phyloP scores from a whole-genome alignment of 23 red algal genomes.

The Agarophyton chilense region DNA sequence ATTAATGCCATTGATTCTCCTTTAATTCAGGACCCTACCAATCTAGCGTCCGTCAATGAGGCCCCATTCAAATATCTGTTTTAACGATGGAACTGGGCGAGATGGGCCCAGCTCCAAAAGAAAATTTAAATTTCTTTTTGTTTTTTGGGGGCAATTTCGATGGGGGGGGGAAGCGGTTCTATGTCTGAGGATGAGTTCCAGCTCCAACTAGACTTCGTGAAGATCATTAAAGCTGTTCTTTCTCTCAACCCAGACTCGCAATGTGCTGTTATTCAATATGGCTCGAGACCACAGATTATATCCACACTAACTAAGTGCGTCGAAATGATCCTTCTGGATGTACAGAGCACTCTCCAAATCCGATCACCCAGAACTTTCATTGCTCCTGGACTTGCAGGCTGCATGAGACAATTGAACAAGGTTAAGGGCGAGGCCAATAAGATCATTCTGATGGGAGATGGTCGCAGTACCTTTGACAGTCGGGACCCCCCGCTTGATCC shows the following conservation, averaged over 20 bases:
- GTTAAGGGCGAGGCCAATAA: conserved; percentile 7
- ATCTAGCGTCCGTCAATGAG: background rate
- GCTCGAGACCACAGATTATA: background rate
- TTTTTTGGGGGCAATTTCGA: too few species aligned
- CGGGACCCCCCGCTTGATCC: conserved; percentile 20
- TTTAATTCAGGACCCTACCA: background rate
- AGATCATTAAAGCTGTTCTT: conserved; percentile 4
- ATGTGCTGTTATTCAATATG: conserved; percentile 30
- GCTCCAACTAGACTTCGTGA: conserved; percentile 35
- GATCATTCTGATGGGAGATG: conserved; percentile 50
- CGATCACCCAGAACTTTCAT: conserved; percentile 24
- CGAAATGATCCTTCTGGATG: background rate
- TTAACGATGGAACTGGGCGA: too few species aligned
- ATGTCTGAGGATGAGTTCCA: conserved; percentile 23
- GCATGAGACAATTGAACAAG: conserved; percentile 6
- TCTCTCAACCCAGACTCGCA: background rate
- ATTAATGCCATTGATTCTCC: background rate
- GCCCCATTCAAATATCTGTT: conserved; percentile 22
- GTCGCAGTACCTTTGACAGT: conserved; percentile 32
- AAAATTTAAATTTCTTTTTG: too few species aligned
- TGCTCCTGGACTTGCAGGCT: conserved; percentile 15
- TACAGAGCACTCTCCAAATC: background rate
- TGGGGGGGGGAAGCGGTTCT: conserved; percentile 29
- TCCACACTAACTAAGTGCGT: background rate
- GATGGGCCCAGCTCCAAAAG: too few species aligned